phyloP scores from a whole-genome alignment of 192 early-diverging fungal genomes.

The Thoreauomyces humboldtii region DNA sequence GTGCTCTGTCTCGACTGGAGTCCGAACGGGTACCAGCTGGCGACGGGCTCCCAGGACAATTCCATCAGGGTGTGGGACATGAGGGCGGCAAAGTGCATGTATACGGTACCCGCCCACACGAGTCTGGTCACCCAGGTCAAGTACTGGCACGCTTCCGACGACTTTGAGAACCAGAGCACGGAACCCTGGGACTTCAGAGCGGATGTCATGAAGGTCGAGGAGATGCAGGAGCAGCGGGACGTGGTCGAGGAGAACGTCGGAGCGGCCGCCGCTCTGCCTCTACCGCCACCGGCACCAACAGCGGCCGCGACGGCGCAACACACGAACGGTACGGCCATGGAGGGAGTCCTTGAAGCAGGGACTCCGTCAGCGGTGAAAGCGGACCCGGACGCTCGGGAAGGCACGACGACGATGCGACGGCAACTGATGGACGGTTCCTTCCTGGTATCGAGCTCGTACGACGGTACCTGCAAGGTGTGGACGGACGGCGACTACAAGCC shows the following conservation, averaged over 20 bases:
- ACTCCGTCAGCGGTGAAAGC: conserved; percentile 23
- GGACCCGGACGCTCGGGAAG: conserved; percentile 21
- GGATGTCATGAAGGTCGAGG: conserved; percentile 4
- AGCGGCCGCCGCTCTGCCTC: no score
- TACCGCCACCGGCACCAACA: no score
- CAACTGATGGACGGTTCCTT: conserved; percentile 67
- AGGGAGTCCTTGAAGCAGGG: no score
- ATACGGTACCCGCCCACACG: conserved; percentile 89
- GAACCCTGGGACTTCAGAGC: conserved; percentile 30
- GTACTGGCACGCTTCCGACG: conserved; percentile 49
- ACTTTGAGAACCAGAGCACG: conserved; percentile 28
- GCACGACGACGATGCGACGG: conserved; percentile 18
- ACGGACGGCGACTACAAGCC: conserved; percentile 91
- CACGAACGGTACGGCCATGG: conserved; percentile 5
- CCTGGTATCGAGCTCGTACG: conserved; percentile 78
- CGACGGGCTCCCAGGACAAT: conserved; percentile 90
- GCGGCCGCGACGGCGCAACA: conserved; percentile 1
- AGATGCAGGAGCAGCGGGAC: conserved; percentile 17
- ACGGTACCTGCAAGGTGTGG: conserved; percentile 92
- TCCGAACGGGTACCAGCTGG: conserved; percentile 89
- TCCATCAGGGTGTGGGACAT: conserved; percentile 91
- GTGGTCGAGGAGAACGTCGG: no score
- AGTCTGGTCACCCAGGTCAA: conserved; percentile 81
- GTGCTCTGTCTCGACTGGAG: conserved; percentile 87
- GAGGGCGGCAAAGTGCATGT: conserved; percentile 68